These are phyloP conservation scores for Aspergillus chevalieri DNA, from an alignment of 2,329 filamentous ascomycete genomes.

Conservation along the genomic window DNA sequence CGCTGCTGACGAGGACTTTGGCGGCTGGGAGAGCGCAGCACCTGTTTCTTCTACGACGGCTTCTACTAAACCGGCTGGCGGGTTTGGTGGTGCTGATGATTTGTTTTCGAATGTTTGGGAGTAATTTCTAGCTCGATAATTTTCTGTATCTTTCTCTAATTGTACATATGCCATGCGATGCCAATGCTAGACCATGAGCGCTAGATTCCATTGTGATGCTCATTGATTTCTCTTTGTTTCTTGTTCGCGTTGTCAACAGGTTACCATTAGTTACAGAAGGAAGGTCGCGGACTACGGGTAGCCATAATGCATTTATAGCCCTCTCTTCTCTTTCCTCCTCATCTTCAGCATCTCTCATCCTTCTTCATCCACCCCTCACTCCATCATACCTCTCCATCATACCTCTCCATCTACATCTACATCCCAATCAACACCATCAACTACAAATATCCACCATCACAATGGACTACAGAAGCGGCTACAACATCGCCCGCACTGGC, in stretches of 20 bases:
- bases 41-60: constrained; percentile 44
- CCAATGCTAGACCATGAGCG: not conserved
- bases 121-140: constrained; percentile 39
- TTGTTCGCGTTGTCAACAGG: too few relatives aligned
- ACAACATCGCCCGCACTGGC: constrained; percentile 43
- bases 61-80: constrained; percentile 51
- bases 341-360: not conserved
- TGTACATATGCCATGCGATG: not conserved
- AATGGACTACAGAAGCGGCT: constrained; percentile 23
- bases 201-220: not conserved
- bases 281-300: too few relatives aligned
- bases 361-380: not conserved
- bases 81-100: constrained; percentile 64
- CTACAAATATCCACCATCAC: too few relatives aligned
- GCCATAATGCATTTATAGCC: too few relatives aligned
- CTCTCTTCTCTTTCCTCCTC: too few relatives aligned
- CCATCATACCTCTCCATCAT: not conserved
- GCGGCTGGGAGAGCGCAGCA: constrained; percentile 78
- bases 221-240: too few relatives aligned
- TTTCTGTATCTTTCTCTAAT: constrained; percentile 2
- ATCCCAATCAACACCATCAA: not conserved
- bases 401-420: not conserved
- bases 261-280: too few relatives aligned
- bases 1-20: constrained; percentile 88
- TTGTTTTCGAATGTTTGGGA: constrained; percentile 96